phyloP scores from a whole-genome alignment of 768 basidiomycete genomes.

The Tulasnella sp. region DNA sequence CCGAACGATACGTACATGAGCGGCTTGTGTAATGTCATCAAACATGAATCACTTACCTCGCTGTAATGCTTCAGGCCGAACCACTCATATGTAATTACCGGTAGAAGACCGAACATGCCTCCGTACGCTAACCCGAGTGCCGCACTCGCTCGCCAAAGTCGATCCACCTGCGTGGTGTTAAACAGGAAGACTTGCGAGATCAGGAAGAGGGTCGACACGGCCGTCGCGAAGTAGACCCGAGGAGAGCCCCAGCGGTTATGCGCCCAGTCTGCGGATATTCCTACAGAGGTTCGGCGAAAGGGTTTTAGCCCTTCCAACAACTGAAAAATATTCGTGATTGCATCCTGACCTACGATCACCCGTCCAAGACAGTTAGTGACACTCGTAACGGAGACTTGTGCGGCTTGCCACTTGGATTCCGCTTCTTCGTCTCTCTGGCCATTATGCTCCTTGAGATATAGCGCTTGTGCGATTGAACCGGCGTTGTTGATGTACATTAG shows the following conservation, averaged over 20 bases:
- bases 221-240: constrained; percentile 55
- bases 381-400: constrained; percentile 75
- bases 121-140: constrained; percentile 29
- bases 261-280: constrained; percentile 54
- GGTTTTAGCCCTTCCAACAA: background rate
- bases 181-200: constrained; percentile 56
- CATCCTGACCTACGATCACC: constrained; percentile 53
- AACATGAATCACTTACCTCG: background rate
- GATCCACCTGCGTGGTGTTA: constrained; percentile 41
- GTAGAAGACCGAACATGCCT: constrained; percentile 28
- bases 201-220: constrained; percentile 58
- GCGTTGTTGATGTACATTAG: constrained; percentile 84
- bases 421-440: constrained; percentile 49
- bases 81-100: constrained; percentile 63
- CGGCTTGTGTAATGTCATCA: background rate
- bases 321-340: background rate
- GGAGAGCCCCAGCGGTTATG: constrained; percentile 48
- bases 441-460: constrained; percentile 49
- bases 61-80: constrained; percentile 65
- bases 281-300: constrained; percentile 26
- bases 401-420: constrained; percentile 65
- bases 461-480: constrained; percentile 61
- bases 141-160: constrained; percentile 52
- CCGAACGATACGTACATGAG: background rate
- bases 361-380: constrained; percentile 73